Conservation (phyloP, 2,329 filamentous ascomycete genomes). For the Pestalotiopsis sp. region DNA sequence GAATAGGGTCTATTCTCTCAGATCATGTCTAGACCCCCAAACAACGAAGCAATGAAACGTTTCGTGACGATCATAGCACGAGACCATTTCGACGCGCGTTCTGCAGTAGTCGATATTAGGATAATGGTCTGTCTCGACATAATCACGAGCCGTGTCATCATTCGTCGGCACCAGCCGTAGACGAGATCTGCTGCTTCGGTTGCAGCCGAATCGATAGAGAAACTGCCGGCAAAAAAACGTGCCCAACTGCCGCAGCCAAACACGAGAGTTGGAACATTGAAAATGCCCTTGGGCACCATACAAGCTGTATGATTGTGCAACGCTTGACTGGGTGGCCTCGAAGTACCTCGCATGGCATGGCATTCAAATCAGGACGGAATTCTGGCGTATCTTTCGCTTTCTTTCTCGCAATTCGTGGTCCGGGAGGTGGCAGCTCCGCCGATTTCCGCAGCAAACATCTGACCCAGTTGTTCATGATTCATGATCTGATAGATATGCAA, state of each 20-base stretch:
- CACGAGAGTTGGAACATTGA: background rate
- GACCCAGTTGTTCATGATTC: background rate
- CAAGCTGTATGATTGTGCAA: background rate
- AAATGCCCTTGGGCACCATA: background rate
- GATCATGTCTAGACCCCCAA: background rate
- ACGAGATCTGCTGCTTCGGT: background rate
- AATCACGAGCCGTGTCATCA: background rate
- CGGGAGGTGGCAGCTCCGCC: background rate
- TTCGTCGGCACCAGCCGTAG: background rate
- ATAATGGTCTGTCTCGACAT: background rate
- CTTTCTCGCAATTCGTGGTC: background rate
- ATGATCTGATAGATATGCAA: background rate
- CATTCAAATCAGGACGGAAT: background rate
- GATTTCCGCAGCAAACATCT: background rate
- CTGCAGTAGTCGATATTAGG: background rate
- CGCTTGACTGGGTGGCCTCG: background rate
- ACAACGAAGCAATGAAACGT: background rate
- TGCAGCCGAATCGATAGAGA: background rate
- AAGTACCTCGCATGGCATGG: background rate
- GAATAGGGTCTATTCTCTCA: background rate
- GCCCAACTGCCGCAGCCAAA: background rate
- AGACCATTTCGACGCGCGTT: background rate
- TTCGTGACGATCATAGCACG: background rate
- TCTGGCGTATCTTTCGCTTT: background rate
- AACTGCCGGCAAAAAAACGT: background rate